Evolutionary conservation across 2,329 filamentous ascomycete genomes (phyloP).

Genomic region (Aspergillus sp.): DNA sequence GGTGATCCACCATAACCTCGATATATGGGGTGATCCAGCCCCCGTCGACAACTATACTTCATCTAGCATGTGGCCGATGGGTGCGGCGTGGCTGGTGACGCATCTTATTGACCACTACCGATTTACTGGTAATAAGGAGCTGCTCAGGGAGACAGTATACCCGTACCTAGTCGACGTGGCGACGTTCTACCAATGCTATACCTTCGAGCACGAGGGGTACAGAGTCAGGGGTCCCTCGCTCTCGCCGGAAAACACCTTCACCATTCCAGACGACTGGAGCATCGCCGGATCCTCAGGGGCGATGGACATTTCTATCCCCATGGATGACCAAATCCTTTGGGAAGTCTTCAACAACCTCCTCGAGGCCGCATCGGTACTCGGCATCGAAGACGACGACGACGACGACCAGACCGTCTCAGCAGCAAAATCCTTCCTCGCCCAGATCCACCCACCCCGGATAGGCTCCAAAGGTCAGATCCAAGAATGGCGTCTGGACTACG

Average conservation of each 20-base stretch:
- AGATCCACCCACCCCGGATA: slow-evolving; percentile 1
- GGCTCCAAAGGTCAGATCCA: slow-evolving; percentile 2
- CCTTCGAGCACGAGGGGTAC: slow-evolving; percentile 2
- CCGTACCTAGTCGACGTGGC: background rate
- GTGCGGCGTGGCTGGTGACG: slow-evolving; percentile 1
- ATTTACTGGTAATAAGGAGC: slow-evolving; percentile 1
- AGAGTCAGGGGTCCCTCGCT: background rate
- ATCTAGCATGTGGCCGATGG: slow-evolving; percentile 10
- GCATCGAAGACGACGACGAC: background rate
- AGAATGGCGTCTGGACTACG: slow-evolving; percentile 5
- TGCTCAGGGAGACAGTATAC: slow-evolving; percentile 2
- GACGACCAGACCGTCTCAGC: background rate
- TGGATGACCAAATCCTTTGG: slow-evolving; percentile 4
- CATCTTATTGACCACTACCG: slow-evolving; percentile 7
- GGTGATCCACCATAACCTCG: slow-evolving; percentile 6
- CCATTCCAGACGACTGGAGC: background rate
- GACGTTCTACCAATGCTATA: slow-evolving; percentile 8
- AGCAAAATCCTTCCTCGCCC: background rate
- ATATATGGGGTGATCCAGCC: slow-evolving; percentile 9
- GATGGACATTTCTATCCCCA: background rate
- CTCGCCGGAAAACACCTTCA: slow-evolving; percentile 9
- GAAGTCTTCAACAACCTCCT: slow-evolving; percentile 2
- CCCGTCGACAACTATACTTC: slow-evolving; percentile 7
- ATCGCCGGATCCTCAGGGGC: background rate
- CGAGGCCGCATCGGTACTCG: background rate